phyloP scores from a whole-genome alignment of 1,139 yeast genomes.

The Nakaseomyces uthaithaninus region DNA sequence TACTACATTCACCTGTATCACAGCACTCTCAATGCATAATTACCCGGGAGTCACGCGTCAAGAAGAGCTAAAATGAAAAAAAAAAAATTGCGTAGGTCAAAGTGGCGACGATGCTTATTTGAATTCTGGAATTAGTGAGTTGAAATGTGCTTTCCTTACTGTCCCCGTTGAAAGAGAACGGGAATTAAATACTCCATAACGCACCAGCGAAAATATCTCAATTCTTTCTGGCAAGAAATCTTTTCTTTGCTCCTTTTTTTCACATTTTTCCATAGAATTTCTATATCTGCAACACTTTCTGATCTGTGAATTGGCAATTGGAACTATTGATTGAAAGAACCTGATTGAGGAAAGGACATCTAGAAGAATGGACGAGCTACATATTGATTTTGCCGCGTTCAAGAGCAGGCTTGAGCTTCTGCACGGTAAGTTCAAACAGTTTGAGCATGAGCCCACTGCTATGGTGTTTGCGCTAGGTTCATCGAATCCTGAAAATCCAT shows the following conservation, averaged over 20 bases:
- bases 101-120: constrained; percentile 3
- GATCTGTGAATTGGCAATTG: too few relatives aligned
- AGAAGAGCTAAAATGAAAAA: not conserved
- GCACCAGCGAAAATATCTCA: too few relatives aligned
- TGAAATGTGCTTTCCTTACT: too few relatives aligned
- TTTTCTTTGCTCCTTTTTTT: too few relatives aligned
- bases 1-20: too few relatives aligned
- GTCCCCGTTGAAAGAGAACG: too few relatives aligned
- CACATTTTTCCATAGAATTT: too few relatives aligned
- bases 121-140: too few relatives aligned
- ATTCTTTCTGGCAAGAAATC: too few relatives aligned
- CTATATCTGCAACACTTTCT: too few relatives aligned
- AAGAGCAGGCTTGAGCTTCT: constrained; percentile 31
- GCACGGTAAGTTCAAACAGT: constrained; percentile 28
- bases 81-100: not conserved
- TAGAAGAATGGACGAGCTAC: constrained; percentile 23
- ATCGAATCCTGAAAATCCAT: constrained; percentile 79
- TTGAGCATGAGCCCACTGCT: constrained; percentile 45
- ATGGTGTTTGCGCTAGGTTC: constrained; percentile 72
- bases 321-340: not conserved
- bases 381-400: constrained; percentile 39
- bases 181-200: too few relatives aligned
- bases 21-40: not conserved
- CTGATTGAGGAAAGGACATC: not conserved
- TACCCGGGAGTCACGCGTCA: constrained; percentile 3